Conservation (phyloP, 352 stramenopile species). For the Phytophthora cryptogea region DNA sequence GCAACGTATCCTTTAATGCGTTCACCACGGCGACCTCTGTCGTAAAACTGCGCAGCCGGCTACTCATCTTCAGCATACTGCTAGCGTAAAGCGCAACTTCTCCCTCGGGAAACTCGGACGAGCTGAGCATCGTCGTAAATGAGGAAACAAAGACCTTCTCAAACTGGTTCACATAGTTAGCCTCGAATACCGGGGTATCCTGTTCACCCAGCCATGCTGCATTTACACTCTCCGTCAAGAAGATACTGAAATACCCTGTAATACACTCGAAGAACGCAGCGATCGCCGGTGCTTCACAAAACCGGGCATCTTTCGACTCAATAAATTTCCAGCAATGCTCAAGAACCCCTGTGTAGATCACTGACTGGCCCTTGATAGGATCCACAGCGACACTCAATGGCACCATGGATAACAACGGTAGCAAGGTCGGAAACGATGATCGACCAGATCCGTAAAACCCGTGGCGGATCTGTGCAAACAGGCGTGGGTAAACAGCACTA, state of each 20-base stretch:
- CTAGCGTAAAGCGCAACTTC: conserved; percentile 46
- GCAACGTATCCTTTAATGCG: conserved; percentile 38
- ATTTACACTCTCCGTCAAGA: conserved; percentile 49
- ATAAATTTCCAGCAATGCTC: conserved; percentile 79
- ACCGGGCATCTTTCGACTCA: conserved; percentile 54
- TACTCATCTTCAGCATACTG: conserved; percentile 52
- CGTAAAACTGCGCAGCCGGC: conserved; percentile 37
- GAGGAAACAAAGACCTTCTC: conserved; percentile 60
- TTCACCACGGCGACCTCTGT: conserved; percentile 24
- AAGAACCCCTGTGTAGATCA: conserved; percentile 63
- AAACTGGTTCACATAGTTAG: conserved; percentile 67
- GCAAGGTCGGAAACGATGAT: conserved; percentile 66
- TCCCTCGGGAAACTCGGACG: conserved; percentile 36
- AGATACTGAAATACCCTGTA: conserved; percentile 67
- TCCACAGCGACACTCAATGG: conserved; percentile 63
- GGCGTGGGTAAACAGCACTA: conserved; percentile 61
- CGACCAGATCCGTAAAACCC: conserved; percentile 78
- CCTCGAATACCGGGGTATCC: conserved; percentile 18
- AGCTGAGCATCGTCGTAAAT: conserved; percentile 46
- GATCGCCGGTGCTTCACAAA: conserved; percentile 59
- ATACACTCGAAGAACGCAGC: conserved; percentile 77
- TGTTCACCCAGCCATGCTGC: conserved; percentile 35
- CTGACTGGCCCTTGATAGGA: conserved; percentile 39
- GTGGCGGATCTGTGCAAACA: conserved; percentile 77
- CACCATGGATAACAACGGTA: conserved; percentile 79